Evolutionary conservation across 768 basidiomycete genomes (phyloP).

Genomic region (Crassisporium funariophilum): DNA sequence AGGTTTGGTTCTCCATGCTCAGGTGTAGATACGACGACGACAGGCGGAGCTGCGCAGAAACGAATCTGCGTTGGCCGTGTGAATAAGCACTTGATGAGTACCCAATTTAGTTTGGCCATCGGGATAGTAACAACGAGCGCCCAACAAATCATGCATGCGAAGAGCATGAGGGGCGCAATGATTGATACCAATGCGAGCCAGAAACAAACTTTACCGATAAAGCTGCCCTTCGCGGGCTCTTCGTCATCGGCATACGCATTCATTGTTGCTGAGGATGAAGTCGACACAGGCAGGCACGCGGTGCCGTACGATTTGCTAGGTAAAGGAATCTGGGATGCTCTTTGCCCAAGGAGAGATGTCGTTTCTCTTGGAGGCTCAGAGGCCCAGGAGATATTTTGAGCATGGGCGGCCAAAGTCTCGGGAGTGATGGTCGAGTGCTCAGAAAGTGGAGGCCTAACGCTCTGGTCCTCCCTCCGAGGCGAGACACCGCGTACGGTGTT

Average conservation of each 20-base stretch:
- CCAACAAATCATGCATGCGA: slow-evolving; percentile 92
- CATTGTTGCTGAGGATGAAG: slow-evolving; percentile 31
- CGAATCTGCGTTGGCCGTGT: slow-evolving; percentile 81
- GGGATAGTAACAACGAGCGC: slow-evolving; percentile 94
- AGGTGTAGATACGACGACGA: slow-evolving; percentile 53
- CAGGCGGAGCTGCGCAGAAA: slow-evolving; percentile 86
- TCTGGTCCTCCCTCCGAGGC: slow-evolving; percentile 19
- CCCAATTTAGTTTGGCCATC: slow-evolving; percentile 98
- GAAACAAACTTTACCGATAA: slow-evolving; percentile 75
- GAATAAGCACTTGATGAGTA: slow-evolving; percentile 82
- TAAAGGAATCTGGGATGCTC: slow-evolving; percentile 33
- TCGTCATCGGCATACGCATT: slow-evolving; percentile 30
- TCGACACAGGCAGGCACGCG: slow-evolving; percentile 35
- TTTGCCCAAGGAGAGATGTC: slow-evolving; percentile 44
- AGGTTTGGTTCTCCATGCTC: slow-evolving; percentile 25
- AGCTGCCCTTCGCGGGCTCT: slow-evolving; percentile 37
- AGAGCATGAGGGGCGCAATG: slow-evolving; percentile 86
- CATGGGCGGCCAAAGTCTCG: slow-evolving; percentile 34
- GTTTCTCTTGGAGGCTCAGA: slow-evolving; percentile 43
- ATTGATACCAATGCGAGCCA: slow-evolving; percentile 77
- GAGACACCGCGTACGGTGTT: slow-evolving; percentile 40
- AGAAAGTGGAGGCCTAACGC: slow-evolving; percentile 38
- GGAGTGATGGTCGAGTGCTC: slow-evolving; percentile 48
- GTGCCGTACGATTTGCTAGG: slow-evolving; percentile 75
- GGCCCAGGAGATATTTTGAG: slow-evolving; percentile 46